phyloP scores from a whole-genome alignment of 257 asterid species.

The Salvia hispanica region DNA sequence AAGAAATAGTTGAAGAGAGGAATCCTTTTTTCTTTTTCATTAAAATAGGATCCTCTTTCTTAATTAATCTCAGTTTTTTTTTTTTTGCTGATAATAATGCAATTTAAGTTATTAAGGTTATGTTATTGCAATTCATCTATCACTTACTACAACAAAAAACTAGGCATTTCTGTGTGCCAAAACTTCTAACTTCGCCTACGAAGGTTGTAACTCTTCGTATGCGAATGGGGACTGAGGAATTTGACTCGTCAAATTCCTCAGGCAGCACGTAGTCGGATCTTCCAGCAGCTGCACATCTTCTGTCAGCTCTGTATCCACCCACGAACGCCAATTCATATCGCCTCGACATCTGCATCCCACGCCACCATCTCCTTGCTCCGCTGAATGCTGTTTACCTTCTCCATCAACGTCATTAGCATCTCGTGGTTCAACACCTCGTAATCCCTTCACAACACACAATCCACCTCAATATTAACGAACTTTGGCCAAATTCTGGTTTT shows the following conservation, averaged over 20 bases:
- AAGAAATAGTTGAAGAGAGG: constrained; percentile 8
- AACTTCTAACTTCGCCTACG: constrained; percentile 39
- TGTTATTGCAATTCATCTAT: no score
- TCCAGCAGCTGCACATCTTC: constrained; percentile 57
- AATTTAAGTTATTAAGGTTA: no score
- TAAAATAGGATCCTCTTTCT: background rate
- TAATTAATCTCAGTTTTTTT: background rate
- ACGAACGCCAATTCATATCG: constrained; percentile 62
- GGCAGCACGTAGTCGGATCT: constrained; percentile 55
- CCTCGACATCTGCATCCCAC: constrained; percentile 54
- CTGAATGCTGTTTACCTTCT: constrained; percentile 61
- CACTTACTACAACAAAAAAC: no score
- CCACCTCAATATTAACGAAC: no score
- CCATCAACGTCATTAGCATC: constrained; percentile 56
- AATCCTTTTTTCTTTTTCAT: background rate
- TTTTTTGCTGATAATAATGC: no score
- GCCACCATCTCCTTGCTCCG: constrained; percentile 36
- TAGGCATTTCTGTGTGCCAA: no score
- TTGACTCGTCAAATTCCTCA: constrained; percentile 50
- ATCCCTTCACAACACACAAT: constrained; percentile 49
- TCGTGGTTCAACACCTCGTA: constrained; percentile 71
- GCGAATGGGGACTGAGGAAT: constrained; percentile 38
- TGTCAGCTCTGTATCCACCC: constrained; percentile 62
- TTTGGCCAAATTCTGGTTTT: no score
- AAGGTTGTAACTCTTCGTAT: constrained; percentile 57